These are phyloP conservation scores for Kuraishia molischiana DNA, from an alignment of 805 yeast species.

Conservation along the genomic window DNA sequence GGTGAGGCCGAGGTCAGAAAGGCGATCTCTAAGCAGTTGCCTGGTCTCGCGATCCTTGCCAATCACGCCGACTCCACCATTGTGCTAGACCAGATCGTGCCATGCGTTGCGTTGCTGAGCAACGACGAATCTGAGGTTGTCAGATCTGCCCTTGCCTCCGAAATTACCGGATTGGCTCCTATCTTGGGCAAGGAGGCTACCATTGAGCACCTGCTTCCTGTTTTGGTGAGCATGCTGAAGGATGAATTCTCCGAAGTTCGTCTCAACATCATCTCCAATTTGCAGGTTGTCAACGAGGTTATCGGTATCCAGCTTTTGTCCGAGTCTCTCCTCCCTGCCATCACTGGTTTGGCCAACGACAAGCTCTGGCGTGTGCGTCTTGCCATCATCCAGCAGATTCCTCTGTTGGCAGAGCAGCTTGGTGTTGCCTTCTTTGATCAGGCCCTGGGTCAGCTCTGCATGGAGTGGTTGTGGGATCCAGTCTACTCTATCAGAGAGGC, in stretches of 20 bases:
- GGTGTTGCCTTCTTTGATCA: slow-evolving; percentile 91
- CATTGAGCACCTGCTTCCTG: slow-evolving; percentile 73
- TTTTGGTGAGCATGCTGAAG: slow-evolving; percentile 85
- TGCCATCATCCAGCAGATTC: slow-evolving; percentile 95
- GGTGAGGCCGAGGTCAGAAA: slow-evolving; percentile 95
- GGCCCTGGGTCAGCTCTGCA: slow-evolving; percentile 80
- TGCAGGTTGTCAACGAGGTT: slow-evolving; percentile 87
- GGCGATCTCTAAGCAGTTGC: slow-evolving; percentile 87
- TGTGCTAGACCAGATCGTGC: slow-evolving; percentile 64
- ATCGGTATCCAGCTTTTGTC: slow-evolving; percentile 86
- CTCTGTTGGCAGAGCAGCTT: slow-evolving; percentile 85
- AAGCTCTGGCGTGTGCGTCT: slow-evolving; percentile 96
- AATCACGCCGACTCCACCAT: slow-evolving; percentile 28
- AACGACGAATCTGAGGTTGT: slow-evolving; percentile 91
- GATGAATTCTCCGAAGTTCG: slow-evolving; percentile 97
- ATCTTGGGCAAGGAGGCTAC: slow-evolving; percentile 78
- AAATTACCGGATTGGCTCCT: slow-evolving; percentile 81
- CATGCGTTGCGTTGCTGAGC: slow-evolving; percentile 73
- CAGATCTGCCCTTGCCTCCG: slow-evolving; percentile 84
- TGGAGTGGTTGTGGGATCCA: slow-evolving; percentile 98
- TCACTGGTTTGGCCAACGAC: slow-evolving; percentile 91
- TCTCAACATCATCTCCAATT: slow-evolving; percentile 83
- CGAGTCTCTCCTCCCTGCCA: slow-evolving; percentile 87
- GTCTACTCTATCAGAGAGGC: slow-evolving; percentile 96
- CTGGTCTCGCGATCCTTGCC: slow-evolving; percentile 55